A percentile compares a stretch with the other conserved stretches of the same genome.
These are phyloP conservation scores for Dryadomyces quercivorus DNA, from an alignment of 2,329 filamentous ascomycete genomes.

Conservation along the genomic window DNA sequence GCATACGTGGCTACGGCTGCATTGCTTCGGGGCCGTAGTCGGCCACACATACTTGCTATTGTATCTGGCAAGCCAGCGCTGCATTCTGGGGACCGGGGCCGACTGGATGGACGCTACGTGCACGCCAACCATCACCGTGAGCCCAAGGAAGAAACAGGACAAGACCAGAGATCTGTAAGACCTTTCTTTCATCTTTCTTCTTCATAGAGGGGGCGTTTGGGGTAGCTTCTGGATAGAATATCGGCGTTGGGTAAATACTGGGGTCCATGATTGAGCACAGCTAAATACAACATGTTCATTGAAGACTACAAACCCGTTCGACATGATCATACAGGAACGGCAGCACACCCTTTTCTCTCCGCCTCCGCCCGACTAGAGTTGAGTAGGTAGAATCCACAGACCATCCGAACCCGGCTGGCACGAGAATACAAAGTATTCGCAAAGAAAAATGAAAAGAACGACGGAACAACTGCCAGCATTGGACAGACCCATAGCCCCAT, in stretches of 20 bases:
- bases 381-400: neutral
- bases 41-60: slow-evolving; percentile 64
- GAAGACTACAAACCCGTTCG: neutral
- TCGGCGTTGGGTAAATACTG: neutral
- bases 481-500: neutral
- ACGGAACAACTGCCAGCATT: neutral
- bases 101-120: slow-evolving; percentile 57
- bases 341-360: neutral
- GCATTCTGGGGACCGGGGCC: slow-evolving; percentile 42
- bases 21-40: slow-evolving; percentile 66
- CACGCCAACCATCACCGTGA: slow-evolving; percentile 33
- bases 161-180: neutral
- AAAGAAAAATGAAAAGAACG: neutral
- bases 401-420: neutral
- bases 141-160: slow-evolving; percentile 9
- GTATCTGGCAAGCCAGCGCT: slow-evolving; percentile 57
- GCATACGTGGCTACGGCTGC: slow-evolving; percentile 44
- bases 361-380: neutral
- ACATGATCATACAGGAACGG: slow-evolving; percentile 4
- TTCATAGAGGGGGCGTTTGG: neutral
- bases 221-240: too few relatives aligned
- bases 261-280: neutral
- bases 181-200: neutral
- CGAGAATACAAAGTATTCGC: neutral
- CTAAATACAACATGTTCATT: neutral